phyloP scores from a whole-genome alignment of 164 flowering plant genomes.

The Stephania japonica region DNA sequence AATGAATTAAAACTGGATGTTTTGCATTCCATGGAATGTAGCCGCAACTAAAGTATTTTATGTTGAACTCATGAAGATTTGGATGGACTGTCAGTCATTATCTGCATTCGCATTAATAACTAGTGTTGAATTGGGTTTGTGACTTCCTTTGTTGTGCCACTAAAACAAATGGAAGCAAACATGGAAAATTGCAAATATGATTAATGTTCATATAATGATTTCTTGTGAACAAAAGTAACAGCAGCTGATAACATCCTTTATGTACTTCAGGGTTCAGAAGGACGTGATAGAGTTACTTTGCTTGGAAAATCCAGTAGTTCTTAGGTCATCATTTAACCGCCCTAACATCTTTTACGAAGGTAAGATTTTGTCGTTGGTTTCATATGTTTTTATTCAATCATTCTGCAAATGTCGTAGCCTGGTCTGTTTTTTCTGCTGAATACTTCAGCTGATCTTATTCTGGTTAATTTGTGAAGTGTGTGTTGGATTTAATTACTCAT shows the following conservation, averaged over 20 bases:
- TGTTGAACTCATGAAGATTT: neutral
- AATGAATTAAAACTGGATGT: neutral
- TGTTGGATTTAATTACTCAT: neutral
- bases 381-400: neutral
- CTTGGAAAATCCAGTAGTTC: conserved; percentile 63
- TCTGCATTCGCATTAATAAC: neutral
- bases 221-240: neutral
- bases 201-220: neutral
- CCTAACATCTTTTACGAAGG: conserved; percentile 96
- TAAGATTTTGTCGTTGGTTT: conserved; percentile 14
- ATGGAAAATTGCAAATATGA: neutral
- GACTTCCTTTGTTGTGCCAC: neutral
- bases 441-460: neutral
- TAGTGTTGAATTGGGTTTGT: neutral
- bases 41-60: neutral
- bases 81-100: neutral
- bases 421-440: neutral
- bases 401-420: neutral
- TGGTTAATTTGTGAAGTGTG: neutral
- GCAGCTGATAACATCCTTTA: conserved; percentile 3
- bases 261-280: conserved; percentile 67
- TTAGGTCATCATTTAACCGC: conserved; percentile 83
- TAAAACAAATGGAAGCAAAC: neutral
- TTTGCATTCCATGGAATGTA: neutral
- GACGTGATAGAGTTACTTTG: conserved; percentile 70